phyloP scores from a whole-genome alignment of 768 basidiomycete genomes.

The Tylopilus plumbeoviolaceoides region DNA sequence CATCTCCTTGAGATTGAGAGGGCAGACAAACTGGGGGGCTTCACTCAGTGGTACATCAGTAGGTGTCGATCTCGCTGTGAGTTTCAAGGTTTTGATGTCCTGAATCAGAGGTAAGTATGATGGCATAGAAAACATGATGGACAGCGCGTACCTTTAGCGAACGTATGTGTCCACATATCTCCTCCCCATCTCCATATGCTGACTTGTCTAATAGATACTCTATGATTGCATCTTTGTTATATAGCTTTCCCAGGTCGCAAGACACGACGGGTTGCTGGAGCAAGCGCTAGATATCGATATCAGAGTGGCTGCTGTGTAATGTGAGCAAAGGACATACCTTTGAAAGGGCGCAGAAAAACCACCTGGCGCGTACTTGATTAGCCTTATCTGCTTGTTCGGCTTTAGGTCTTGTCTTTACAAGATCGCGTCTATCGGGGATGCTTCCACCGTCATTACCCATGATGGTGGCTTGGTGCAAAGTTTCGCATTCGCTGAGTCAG shows the following conservation, averaged over 20 bases:
- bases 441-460: conserved; percentile 92
- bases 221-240: conserved; percentile 93
- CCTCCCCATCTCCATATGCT: conserved; percentile 85
- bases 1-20: conserved; percentile 92
- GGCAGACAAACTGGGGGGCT: conserved; percentile 78
- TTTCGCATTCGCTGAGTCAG: conserved; percentile 1
- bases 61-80: conserved; percentile 73
- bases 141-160: conserved; percentile 70
- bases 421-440: conserved; percentile 78
- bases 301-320: not conserved
- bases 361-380: conserved; percentile 80
- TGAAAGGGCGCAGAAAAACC: conserved; percentile 93
- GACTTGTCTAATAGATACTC: conserved; percentile 83
- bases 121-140: not conserved
- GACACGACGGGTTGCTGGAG: conserved; percentile 88
- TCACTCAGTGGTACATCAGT: conserved; percentile 40
- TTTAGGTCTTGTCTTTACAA: conserved; percentile 72
- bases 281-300: conserved; percentile 49
- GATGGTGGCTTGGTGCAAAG: conserved; percentile 3
- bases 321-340: conserved; percentile 53
- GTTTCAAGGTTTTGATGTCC: conserved; percentile 81
- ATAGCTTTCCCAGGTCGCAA: conserved; percentile 88
- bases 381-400: conserved; percentile 89
- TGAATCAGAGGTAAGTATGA: conserved; percentile 27
- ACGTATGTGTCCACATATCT: conserved; percentile 89